A percentile compares a stretch with the other conserved stretches of the same genome.
These are phyloP conservation scores for Albugo laibachii DNA, from an alignment of 352 stramenopile genomes.

Conservation along the genomic window DNA sequence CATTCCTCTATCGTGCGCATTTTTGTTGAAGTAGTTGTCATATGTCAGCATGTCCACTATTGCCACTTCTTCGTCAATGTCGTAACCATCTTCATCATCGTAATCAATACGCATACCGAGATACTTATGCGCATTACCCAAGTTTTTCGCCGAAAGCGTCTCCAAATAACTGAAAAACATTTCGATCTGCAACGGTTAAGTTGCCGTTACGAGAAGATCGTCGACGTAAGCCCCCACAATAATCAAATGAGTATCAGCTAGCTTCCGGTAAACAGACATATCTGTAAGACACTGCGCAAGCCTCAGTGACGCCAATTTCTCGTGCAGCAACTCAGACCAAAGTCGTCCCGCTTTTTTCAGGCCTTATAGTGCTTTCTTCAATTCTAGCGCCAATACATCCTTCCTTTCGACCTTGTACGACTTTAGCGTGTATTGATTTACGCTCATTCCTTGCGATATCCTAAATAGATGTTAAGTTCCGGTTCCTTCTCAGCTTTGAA, in stretches of 20 bases:
- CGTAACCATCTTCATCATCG: background rate
- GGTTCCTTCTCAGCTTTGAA: background rate
- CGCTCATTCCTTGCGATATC: background rate
- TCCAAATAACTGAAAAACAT: background rate
- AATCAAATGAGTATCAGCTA: background rate
- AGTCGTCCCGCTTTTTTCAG: background rate
- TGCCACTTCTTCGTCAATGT: background rate
- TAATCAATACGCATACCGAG: background rate
- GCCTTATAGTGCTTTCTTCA: conserved; percentile 4
- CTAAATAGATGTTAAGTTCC: conserved; percentile 2
- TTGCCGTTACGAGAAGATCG: background rate
- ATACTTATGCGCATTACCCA: background rate
- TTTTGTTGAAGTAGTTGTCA: background rate
- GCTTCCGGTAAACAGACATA: background rate
- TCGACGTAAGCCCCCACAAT: background rate
- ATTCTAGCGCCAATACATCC: background rate
- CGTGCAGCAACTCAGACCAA: conserved; percentile 2
- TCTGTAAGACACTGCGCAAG: background rate
- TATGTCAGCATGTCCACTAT: background rate
- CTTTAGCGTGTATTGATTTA: too few relatives aligned
- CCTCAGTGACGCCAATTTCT: background rate
- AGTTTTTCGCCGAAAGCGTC: background rate
- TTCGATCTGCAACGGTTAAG: background rate
- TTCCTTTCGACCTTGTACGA: too few relatives aligned
- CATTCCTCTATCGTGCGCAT: too few relatives aligned